These are phyloP conservation scores for Magnusiomyces suaveolens DNA, from an alignment of 1,139 yeast genomes.

Conservation along the genomic window DNA sequence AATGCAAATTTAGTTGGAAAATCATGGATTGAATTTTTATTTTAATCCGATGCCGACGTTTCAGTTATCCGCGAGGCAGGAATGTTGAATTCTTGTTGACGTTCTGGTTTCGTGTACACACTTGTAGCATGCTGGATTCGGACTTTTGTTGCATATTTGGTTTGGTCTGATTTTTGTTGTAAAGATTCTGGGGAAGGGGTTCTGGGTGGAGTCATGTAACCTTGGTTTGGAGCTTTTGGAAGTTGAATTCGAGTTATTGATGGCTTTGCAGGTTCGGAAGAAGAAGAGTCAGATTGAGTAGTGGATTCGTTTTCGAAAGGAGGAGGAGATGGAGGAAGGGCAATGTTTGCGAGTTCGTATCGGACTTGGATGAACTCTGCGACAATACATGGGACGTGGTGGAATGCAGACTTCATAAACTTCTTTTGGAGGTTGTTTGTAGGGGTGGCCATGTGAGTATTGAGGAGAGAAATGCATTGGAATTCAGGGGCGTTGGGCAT, in stretches of 20 bases:
- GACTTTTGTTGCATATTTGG: not conserved
- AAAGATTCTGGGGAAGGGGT: conserved; percentile 17
- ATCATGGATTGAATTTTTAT: too few species aligned
- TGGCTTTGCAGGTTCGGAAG: not conserved
- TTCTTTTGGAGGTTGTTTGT: conserved; percentile 32
- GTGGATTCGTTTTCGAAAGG: too few species aligned
- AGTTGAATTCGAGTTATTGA: conserved; percentile 1
- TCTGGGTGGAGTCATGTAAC: conserved; percentile 28
- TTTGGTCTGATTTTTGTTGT: not conserved
- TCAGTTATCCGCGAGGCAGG: not conserved
- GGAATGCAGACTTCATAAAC: conserved; percentile 26
- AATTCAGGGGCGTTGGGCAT: conserved; percentile 10
- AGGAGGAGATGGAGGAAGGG: conserved; percentile 24
- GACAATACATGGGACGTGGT: conserved; percentile 27
- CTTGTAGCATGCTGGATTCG: conserved; percentile 1
- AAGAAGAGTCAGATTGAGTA: conserved; percentile 9
- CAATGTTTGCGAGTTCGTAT: conserved; percentile 16
- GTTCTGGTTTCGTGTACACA: too few species aligned
- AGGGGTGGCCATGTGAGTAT: conserved; percentile 30
- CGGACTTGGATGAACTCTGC: conserved; percentile 23
- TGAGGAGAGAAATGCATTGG: conserved; percentile 21
- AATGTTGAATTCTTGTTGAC: too few species aligned
- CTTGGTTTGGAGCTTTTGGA: conserved; percentile 13
- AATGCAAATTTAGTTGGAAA: too few species aligned
- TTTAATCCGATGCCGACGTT: too few species aligned